Evolutionary conservation across 257 asterid species (phyloP).

Genomic region (Coffea canephora): DNA sequence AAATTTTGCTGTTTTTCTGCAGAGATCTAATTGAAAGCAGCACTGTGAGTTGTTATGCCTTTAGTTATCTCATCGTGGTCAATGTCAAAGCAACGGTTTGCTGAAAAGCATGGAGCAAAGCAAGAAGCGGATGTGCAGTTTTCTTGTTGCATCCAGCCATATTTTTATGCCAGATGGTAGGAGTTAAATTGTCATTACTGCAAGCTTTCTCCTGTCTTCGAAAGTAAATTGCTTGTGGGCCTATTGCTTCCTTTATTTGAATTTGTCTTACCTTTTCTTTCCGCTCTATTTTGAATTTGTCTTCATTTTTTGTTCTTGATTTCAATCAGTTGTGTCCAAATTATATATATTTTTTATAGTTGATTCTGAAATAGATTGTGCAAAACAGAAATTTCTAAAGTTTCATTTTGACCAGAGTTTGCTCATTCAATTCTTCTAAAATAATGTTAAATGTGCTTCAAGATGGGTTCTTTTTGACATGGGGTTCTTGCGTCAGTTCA

Average conservation of each 20-base stretch:
- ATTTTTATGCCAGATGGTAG: slow-evolving; percentile 4
- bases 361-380: background rate
- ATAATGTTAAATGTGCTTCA: background rate
- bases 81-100: background rate
- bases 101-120: background rate
- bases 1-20: background rate
- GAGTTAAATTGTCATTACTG: background rate
- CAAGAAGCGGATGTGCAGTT: background rate
- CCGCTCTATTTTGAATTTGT: background rate
- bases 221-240: background rate
- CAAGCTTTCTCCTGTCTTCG: background rate
- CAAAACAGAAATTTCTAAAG: background rate
- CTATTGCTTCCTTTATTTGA: background rate
- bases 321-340: background rate
- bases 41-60: too few relatives aligned
- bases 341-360: too few relatives aligned
- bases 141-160: background rate
- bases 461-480: background rate
- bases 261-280: background rate
- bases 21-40: background rate
- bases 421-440: background rate
- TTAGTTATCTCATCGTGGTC: background rate
- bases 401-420: background rate
- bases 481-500: background rate
- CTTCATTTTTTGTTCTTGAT: background rate